Base-by-base conservation (phyloP, 208 protist species). In the Acanthamoeba healyi region DNA sequence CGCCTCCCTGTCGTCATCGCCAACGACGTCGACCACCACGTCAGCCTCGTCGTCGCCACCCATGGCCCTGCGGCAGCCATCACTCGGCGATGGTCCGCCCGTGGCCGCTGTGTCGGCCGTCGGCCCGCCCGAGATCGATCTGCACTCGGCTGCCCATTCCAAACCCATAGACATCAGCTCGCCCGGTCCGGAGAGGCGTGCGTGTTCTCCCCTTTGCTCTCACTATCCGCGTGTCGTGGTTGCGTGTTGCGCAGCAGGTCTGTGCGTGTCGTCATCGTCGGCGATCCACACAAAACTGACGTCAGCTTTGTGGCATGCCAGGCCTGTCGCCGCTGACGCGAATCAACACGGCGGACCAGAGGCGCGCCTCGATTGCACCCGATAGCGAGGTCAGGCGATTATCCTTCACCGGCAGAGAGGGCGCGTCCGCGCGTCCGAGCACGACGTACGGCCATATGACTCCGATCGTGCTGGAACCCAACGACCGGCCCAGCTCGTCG, bases 361-460 rank as follows among this genome's bases (percentile, higher is more conserved):
- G 44, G 26, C 38, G 24, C 6, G 15, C 38, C 15, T 58, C 38
- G 10, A 9, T 84, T 3, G n/a, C 15, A 22, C n/a, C 65, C 4
- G 36, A 36, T 4, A 32, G 36, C 29, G 74, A 56, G 15, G 74
- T 0, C 44, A 36, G 44, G 40, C 74, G 74, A 42, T 5, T 36
- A 42, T 84, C 74, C 7, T 46, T 84, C 44, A 2, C 74, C 38
- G 42, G 74, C 9, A 84, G 15, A 24, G 26, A 1, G 5, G 42
- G 3, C 19, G 5, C 42, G 44, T n/a, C n/a, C n/a, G n/a, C 44
- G 42, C 74, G 74, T 1, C 74, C 74, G 44, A 84, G 74, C 74
- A 84, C 74, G 38, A 56, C 74, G 26, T 84, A 84, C 32, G 74
- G 74, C 74, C 65, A 74, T 34, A 36, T 84, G 26, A 56, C 74